phyloP scores from a whole-genome alignment of 805 yeast species.

The Candida sonorensis region DNA sequence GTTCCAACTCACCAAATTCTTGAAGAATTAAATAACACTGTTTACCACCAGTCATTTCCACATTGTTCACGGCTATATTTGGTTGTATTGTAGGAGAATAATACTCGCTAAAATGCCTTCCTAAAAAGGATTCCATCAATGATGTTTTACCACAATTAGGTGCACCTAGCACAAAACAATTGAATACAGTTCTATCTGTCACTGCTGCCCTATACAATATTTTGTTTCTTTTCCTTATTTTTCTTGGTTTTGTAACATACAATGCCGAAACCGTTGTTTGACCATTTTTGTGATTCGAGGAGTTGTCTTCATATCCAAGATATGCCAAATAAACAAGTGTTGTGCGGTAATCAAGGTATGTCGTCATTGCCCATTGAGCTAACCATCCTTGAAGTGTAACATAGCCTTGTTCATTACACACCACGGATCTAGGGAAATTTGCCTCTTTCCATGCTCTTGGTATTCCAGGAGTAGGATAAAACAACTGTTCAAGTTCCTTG shows the following conservation, averaged over 20 bases:
- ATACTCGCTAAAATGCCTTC: constrained; percentile 59
- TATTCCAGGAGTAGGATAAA: constrained; percentile 88
- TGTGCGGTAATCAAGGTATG: constrained; percentile 74
- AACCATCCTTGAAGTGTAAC: constrained; percentile 97
- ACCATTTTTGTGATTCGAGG: constrained; percentile 9
- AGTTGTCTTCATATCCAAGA: constrained; percentile 67
- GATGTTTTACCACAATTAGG: constrained; percentile 85
- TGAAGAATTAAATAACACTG: constrained; percentile 89
- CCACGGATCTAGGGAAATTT: constrained; percentile 82
- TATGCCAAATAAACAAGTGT: constrained; percentile 86
- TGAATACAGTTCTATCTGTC: constrained; percentile 83
- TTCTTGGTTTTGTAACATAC: constrained; percentile 77
- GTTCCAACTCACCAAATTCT: constrained; percentile 82
- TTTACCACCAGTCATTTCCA: constrained; percentile 90
- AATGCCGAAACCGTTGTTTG: constrained; percentile 40
- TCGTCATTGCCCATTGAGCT: constrained; percentile 98
- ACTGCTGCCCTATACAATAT: constrained; percentile 61
- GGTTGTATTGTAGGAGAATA: constrained; percentile 82
- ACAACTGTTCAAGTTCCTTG: constrained; percentile 58
- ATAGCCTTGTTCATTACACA: constrained; percentile 81
- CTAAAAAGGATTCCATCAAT: constrained; percentile 72
- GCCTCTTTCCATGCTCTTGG: constrained; percentile 83
- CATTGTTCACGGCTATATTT: constrained; percentile 80
- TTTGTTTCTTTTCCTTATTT: constrained; percentile 57
- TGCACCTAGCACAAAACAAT: constrained; percentile 82